Evolutionary conservation across 345 rosid genomes (phyloP).

Genomic region (Physaria fendleri): DNA sequence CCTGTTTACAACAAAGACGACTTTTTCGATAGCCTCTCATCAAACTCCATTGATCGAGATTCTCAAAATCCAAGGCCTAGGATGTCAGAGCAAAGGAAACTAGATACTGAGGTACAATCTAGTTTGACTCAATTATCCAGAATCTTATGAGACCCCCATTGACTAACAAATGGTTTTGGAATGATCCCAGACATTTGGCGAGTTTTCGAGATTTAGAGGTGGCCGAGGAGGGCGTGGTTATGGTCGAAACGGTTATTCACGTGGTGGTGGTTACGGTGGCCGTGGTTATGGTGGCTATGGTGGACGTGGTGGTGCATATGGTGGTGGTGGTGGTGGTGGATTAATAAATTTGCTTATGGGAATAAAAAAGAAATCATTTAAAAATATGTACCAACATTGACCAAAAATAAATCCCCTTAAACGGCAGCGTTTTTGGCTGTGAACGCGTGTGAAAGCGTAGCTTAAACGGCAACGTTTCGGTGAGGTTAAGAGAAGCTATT

Average conservation of each 20-base stretch:
- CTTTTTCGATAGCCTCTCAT: constrained; percentile 82
- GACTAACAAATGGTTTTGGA: constrained; percentile 1
- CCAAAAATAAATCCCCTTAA: no score
- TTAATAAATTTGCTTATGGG: no score
- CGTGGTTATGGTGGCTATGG: constrained; percentile 28
- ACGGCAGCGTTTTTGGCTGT: no score
- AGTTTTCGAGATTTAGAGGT: constrained; percentile 44
- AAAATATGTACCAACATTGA: no score
- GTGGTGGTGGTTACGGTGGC: no score
- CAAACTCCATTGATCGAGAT: constrained; percentile 39
- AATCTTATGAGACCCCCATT: not conserved
- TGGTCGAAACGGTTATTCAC: constrained; percentile 34
- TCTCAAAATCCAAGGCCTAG: constrained; percentile 62
- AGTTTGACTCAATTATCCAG: not conserved
- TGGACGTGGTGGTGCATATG: no score
- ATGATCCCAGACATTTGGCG: constrained; percentile 61
- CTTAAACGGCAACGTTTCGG: no score
- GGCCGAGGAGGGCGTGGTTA: constrained; percentile 30
- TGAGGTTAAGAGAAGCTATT: no score
- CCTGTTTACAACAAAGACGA: no score
- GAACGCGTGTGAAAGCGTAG: no score
- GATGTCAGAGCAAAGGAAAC: constrained; percentile 78
- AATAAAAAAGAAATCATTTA: no score
- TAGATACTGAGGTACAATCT: constrained; percentile 74
- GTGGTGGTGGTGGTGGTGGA: no score